Evolutionary conservation across 768 basidiomycete genomes (phyloP).

Genomic region (Candolleomyces aberdarensis): DNA sequence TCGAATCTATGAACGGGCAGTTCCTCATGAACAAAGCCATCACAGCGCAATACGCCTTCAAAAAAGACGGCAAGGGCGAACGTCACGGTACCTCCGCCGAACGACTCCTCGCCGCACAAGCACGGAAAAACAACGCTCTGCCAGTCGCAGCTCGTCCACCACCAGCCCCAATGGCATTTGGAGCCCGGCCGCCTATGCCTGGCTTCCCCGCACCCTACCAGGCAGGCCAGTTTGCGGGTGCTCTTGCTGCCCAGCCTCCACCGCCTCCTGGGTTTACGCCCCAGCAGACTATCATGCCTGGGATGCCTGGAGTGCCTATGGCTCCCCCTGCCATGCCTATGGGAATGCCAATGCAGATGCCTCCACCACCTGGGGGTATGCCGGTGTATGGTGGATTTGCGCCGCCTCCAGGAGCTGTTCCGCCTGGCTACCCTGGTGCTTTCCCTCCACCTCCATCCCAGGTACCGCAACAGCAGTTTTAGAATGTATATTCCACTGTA

Average conservation of each 20-base stretch:
- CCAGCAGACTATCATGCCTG: constrained; percentile 64
- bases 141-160: constrained; percentile 77
- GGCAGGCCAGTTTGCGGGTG: constrained; percentile 87
- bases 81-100: constrained; percentile 97
- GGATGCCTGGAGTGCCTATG: constrained; percentile 24
- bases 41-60: constrained; percentile 97
- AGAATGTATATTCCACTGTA: neutral
- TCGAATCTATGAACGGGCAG: constrained; percentile 96
- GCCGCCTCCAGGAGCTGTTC: constrained; percentile 50
- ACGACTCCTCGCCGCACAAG: constrained; percentile 91
- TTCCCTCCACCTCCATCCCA: constrained; percentile 34
- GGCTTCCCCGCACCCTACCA: constrained; percentile 77
- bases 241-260: constrained; percentile 67
- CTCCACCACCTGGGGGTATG: constrained; percentile 27
- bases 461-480: constrained; percentile 41
- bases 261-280: constrained; percentile 79
- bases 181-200: constrained; percentile 60
- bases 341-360: constrained; percentile 32
- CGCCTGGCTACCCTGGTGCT: constrained; percentile 54
- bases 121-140: constrained; percentile 90
- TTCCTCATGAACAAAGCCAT: constrained; percentile 99
- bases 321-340: constrained; percentile 27
- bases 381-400: constrained; percentile 21
- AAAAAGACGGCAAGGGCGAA: constrained; percentile 98
- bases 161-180: constrained; percentile 70